These are phyloP conservation scores for Neurospora pannonica DNA, from an alignment of 495 filamentous ascomycete species.

Conservation along the genomic window DNA sequence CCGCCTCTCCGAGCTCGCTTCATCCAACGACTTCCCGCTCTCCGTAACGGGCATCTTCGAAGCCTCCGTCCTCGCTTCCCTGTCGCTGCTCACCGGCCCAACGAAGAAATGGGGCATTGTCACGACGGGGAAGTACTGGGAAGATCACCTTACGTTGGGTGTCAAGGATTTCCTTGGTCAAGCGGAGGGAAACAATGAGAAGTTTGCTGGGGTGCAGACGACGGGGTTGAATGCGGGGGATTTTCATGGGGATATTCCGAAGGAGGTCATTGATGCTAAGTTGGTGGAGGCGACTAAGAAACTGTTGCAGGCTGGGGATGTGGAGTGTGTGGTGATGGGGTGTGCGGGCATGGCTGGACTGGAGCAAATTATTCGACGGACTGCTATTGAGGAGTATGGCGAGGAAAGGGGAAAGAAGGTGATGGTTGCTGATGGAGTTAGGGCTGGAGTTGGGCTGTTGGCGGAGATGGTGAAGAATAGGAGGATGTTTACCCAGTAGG, in stretches of 20 bases:
- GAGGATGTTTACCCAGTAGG: conserved; percentile 17
- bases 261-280: conserved; percentile 51
- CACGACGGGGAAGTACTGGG: conserved; percentile 79
- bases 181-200: conserved; percentile 9
- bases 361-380: conserved; percentile 65
- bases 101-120: conserved; percentile 74
- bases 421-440: conserved; percentile 75
- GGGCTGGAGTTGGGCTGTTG: conserved; percentile 63
- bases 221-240: conserved; percentile 76
- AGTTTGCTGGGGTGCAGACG: conserved; percentile 72
- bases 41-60: conserved; percentile 83
- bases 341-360: conserved; percentile 93
- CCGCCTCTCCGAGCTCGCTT: conserved; percentile 35
- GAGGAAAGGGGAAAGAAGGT: conserved; percentile 48
- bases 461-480: conserved; percentile 43
- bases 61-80: conserved; percentile 54
- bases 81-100: conserved; percentile 31
- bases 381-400: conserved; percentile 55
- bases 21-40: neutral
- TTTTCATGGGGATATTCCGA: conserved; percentile 58
- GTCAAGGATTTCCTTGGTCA: conserved; percentile 46
- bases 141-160: conserved; percentile 54
- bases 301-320: conserved; percentile 46
- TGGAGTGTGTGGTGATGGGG: conserved; percentile 62
- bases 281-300: conserved; percentile 61